Evolutionary conservation across 768 basidiomycete species (phyloP).

Genomic region (Russula foetens): DNA sequence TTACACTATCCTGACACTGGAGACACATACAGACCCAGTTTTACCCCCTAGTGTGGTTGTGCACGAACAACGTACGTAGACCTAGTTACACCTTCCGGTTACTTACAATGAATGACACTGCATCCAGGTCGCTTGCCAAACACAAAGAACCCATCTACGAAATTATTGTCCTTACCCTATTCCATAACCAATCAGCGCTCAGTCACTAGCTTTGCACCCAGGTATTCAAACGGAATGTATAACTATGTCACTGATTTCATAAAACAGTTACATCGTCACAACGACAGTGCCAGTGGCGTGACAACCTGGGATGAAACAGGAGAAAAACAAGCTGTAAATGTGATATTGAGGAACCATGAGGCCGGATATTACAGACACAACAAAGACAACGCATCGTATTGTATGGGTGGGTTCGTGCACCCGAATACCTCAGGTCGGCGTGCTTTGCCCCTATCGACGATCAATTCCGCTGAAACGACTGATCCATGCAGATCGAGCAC

Average conservation of each 20-base stretch:
- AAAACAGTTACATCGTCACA: background rate
- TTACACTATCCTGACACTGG: background rate
- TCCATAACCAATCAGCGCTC: background rate
- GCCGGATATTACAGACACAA: constrained; percentile 15
- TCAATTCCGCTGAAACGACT: constrained; percentile 29
- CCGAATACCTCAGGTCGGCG: constrained; percentile 24
- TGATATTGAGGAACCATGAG: background rate
- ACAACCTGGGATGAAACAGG: background rate
- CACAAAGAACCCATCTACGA: background rate
- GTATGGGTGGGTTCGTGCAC: constrained; percentile 12
- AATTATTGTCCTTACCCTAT: background rate
- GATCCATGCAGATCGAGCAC: constrained; percentile 47
- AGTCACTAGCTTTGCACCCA: background rate
- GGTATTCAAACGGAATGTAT: background rate
- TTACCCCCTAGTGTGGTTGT: too few relatives aligned
- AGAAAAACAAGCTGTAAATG: background rate
- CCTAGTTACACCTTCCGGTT: background rate
- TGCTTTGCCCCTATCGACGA: constrained; percentile 29
- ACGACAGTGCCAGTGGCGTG: background rate
- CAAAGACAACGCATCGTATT: constrained; percentile 21
- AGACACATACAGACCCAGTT: background rate
- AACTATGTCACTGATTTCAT: background rate
- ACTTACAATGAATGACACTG: background rate
- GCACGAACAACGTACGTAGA: background rate
- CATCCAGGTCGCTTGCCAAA: background rate